A percentile compares a stretch with the other conserved stretches of the same genome.
Evolutionary conservation across 768 basidiomycete species (phyloP).

Genomic region (Leccinum broughii): DNA sequence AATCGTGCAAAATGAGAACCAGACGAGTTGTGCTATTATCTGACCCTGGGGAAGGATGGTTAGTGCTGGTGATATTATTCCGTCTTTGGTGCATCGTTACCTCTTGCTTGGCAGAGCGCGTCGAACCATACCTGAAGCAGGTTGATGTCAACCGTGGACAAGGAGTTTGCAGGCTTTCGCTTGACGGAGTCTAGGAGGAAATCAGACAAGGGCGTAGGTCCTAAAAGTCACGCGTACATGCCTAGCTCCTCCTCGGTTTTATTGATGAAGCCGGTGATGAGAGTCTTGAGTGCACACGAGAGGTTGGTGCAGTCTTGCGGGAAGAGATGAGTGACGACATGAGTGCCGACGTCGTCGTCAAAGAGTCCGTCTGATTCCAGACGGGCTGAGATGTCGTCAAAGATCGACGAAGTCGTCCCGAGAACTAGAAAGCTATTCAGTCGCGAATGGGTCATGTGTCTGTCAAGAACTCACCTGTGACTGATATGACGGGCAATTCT

Average conservation of each 20-base stretch:
- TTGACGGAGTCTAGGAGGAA: slow-evolving; percentile 37
- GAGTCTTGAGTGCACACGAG: slow-evolving; percentile 49
- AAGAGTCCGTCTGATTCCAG: slow-evolving; percentile 35
- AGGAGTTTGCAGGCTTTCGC: slow-evolving; percentile 48
- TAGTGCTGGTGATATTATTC: background rate
- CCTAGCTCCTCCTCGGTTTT: slow-evolving; percentile 34
- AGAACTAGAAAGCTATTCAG: slow-evolving; percentile 37
- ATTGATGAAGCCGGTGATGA: slow-evolving; percentile 56
- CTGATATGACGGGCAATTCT: slow-evolving; percentile 60
- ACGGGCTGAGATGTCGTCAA: slow-evolving; percentile 43
- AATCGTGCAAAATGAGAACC: slow-evolving; percentile 66
- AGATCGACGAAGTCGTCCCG: slow-evolving; percentile 45
- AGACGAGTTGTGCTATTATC: slow-evolving; percentile 39
- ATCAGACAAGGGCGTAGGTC: background rate
- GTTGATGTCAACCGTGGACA: slow-evolving; percentile 63
- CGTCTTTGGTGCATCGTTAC: slow-evolving; percentile 32
- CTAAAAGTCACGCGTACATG: slow-evolving; percentile 21
- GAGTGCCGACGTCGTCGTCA: slow-evolving; percentile 15
- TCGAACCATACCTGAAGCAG: slow-evolving; percentile 62
- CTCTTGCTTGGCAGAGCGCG: slow-evolving; percentile 38
- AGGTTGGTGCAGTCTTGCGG: slow-evolving; percentile 59
- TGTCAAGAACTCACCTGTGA: slow-evolving; percentile 46
- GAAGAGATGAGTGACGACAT: slow-evolving; percentile 50
- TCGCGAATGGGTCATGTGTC: background rate
- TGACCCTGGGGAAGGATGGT: slow-evolving; percentile 10